Conservation (phyloP, 176 grass and related monocot genomes). For the Typha latifolia region DNA sequence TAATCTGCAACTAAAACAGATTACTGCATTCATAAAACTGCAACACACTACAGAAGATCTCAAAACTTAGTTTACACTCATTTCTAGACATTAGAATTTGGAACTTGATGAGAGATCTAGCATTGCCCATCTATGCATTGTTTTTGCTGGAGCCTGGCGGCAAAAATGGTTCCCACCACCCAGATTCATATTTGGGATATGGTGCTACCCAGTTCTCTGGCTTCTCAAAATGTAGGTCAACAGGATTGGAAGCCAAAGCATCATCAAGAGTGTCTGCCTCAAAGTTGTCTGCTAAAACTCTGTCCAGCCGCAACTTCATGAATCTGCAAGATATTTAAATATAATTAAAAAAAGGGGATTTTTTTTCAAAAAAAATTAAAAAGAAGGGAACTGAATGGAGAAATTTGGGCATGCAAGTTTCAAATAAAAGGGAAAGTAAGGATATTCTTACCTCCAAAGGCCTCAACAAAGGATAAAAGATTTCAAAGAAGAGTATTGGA, state of each 20-base stretch:
- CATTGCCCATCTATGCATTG: constrained; percentile 26
- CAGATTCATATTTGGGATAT: constrained; percentile 81
- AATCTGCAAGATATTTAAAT: constrained; percentile 35
- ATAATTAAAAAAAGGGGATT: not conserved
- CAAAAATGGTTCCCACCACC: constrained; percentile 91
- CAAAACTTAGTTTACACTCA: constrained; percentile 20
- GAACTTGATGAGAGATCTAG: not conserved
- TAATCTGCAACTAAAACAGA: no score
- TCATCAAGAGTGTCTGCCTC: constrained; percentile 58
- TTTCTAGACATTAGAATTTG: not conserved
- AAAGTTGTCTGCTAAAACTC: constrained; percentile 63
- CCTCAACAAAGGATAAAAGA: no score
- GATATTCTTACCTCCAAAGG: no score
- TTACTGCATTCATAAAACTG: no score
- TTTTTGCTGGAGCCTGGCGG: constrained; percentile 45
- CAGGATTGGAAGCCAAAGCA: constrained; percentile 58
- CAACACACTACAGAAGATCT: not conserved
- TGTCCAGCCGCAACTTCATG: constrained; percentile 89
- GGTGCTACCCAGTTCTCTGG: constrained; percentile 82
- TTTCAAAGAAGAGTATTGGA: no score
- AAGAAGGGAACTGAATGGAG: not conserved
- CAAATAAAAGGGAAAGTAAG: no score
- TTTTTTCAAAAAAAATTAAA: not conserved
- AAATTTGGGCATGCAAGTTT: not conserved
- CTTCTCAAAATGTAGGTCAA: constrained; percentile 66